Percentiles rank a stretch among this genome's conserved stretches.
These are phyloP conservation scores for Claviceps sp. DNA, from an alignment of 2,329 filamentous ascomycete species.

Conservation along the genomic window DNA sequence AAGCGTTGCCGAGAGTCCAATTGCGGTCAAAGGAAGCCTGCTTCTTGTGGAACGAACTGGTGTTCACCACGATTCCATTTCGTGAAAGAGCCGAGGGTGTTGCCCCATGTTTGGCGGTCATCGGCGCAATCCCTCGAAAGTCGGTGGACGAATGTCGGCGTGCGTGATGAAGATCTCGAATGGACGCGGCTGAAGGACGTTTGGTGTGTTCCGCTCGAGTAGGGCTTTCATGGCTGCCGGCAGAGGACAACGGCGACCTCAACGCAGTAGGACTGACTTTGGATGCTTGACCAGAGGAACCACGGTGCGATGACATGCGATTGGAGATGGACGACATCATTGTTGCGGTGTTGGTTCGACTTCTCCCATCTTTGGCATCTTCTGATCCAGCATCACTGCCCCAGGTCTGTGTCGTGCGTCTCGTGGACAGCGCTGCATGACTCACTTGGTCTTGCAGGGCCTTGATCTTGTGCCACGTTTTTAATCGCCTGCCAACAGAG, in stretches of 20 bases:
- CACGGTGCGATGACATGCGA: constrained; percentile 33
- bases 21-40: constrained; percentile 57
- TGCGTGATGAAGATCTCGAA: constrained; percentile 71
- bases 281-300: constrained; percentile 37
- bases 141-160: constrained; percentile 82
- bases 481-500: constrained; percentile 75
- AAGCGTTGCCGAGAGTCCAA: constrained; percentile 49
- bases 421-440: constrained; percentile 21
- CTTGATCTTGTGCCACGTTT: constrained; percentile 96
- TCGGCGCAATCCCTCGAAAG: constrained; percentile 31
- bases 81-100: constrained; percentile 27
- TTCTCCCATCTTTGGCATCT: constrained; percentile 34
- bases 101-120: constrained; percentile 10
- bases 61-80: constrained; percentile 28
- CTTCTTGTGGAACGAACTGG: constrained; percentile 41
- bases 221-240: constrained; percentile 29
- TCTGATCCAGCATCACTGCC: constrained; percentile 47
- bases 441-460: constrained; percentile 77
- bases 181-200: constrained; percentile 66
- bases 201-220: constrained; percentile 35
- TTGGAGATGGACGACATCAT: constrained; percentile 25
- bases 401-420: constrained; percentile 42
- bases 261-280: constrained; percentile 31
- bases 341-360: constrained; percentile 45
- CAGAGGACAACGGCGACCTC: constrained; percentile 26